A percentile compares a stretch with the other conserved stretches of the same genome.
phyloP scores from a whole-genome alignment of 2,329 filamentous ascomycete species.

The Xylaria sp. region DNA sequence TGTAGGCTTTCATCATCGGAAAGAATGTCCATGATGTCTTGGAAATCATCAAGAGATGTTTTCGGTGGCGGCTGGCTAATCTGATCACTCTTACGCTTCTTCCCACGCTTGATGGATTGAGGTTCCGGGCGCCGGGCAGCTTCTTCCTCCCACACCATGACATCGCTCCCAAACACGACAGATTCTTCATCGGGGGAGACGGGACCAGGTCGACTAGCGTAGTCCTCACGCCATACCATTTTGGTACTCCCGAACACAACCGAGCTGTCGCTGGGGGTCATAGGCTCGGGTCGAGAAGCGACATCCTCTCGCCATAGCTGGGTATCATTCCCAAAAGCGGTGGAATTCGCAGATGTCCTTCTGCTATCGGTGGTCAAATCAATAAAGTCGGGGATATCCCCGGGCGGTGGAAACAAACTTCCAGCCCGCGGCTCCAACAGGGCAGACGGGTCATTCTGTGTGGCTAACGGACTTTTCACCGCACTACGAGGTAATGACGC shows the following conservation, averaged over 20 bases:
- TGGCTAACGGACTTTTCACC: conserved; percentile 43
- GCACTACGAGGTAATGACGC: conserved; percentile 48
- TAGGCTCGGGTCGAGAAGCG: conserved; percentile 46
- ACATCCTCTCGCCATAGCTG: conserved; percentile 48
- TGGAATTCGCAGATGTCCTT: conserved; percentile 43
- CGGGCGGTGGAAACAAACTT: conserved; percentile 42
- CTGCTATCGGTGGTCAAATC: conserved; percentile 50
- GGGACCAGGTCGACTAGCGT: conserved; percentile 54
- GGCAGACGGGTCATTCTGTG: conserved; percentile 32
- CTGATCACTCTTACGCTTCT: conserved; percentile 64
- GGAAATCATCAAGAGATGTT: conserved; percentile 57
- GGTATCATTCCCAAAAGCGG: conserved; percentile 42
- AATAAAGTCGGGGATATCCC: conserved; percentile 49
- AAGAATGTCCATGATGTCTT: conserved; percentile 62
- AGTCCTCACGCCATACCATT: conserved; percentile 58
- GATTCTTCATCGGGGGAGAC: conserved; percentile 46
- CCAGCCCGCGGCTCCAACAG: conserved; percentile 32
- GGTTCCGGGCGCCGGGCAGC: conserved; percentile 54
- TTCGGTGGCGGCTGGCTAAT: conserved; percentile 51
- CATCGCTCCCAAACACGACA: conserved; percentile 44
- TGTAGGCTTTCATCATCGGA: conserved; percentile 46
- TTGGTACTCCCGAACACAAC: conserved; percentile 46
- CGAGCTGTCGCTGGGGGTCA: conserved; percentile 41
- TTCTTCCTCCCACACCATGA: conserved; percentile 57
- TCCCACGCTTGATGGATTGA: conserved; percentile 52